These are phyloP conservation scores for Candida anutae DNA, from an alignment of 1,139 yeast species.

Conservation along the genomic window DNA sequence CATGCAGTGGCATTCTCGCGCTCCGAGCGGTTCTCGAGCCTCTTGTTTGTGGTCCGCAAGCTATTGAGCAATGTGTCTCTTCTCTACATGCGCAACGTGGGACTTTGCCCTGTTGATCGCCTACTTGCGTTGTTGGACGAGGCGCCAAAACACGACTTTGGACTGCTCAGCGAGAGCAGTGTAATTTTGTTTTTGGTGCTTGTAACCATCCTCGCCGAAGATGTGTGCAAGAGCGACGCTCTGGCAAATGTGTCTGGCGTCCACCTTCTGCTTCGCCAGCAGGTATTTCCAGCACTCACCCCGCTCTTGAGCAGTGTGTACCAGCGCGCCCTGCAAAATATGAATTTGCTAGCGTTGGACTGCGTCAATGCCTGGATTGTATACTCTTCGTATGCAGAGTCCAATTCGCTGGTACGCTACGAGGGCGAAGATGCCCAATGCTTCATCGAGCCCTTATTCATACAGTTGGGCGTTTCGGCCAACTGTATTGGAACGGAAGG, in stretches of 20 bases:
- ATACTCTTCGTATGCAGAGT: constrained; percentile 27
- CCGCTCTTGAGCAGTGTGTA: constrained; percentile 2
- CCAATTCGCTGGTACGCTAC: constrained; percentile 28
- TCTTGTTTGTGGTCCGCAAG: constrained; percentile 24
- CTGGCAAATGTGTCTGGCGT: constrained; percentile 2
- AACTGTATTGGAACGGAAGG: neutral
- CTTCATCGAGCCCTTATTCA: constrained; percentile 13
- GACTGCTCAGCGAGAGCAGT: constrained; percentile 4
- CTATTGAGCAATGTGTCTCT: constrained; percentile 47
- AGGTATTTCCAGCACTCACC: constrained; percentile 6
- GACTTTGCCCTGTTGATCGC: constrained; percentile 4
- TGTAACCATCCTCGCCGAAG: constrained; percentile 50
- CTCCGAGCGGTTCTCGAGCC: constrained; percentile 5
- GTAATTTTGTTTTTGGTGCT: constrained; percentile 9
- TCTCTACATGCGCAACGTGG: constrained; percentile 27
- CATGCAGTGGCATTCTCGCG: constrained; percentile 3
- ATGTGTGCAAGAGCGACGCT: constrained; percentile 31
- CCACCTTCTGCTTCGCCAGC: constrained; percentile 7
- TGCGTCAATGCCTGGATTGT: constrained; percentile 28
- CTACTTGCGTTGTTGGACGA: constrained; percentile 2
- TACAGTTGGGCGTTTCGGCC: constrained; percentile 5
- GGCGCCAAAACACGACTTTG: neutral
- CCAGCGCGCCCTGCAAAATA: neutral
- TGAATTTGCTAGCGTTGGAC: constrained; percentile 18
- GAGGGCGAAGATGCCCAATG: constrained; percentile 11